These are phyloP conservation scores for Torulaspora franciscae DNA, from an alignment of 805 yeast species.

Conservation along the genomic window DNA sequence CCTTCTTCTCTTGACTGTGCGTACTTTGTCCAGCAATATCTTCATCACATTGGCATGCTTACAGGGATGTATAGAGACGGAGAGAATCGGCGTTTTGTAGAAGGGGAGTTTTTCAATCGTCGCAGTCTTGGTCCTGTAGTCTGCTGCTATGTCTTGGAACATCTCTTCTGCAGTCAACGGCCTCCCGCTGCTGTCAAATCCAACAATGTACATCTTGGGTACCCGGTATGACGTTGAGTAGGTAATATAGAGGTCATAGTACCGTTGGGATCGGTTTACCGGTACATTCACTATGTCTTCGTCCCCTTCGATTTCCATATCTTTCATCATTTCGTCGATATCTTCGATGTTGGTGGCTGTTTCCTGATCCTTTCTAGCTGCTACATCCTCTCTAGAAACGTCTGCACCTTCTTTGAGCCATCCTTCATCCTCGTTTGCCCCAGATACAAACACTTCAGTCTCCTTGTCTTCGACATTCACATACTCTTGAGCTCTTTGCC, in stretches of 20 bases:
- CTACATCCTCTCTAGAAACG: slow-evolving; percentile 1
- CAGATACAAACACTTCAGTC: slow-evolving; percentile 28
- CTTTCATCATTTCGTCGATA: slow-evolving; percentile 28
- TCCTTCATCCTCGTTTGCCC: slow-evolving; percentile 44
- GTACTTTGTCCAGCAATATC: slow-evolving; percentile 72
- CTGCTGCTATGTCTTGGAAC: slow-evolving; percentile 92
- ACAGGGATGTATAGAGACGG: slow-evolving; percentile 94
- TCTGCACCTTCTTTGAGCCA: slow-evolving; percentile 46
- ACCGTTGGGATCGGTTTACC: slow-evolving; percentile 49
- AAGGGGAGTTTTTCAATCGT: slow-evolving; percentile 93
- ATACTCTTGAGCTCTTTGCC: slow-evolving; percentile 57
- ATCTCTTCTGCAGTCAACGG: slow-evolving; percentile 84
- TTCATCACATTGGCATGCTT: slow-evolving; percentile 93
- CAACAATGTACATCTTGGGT: slow-evolving; percentile 89
- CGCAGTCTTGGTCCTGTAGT: slow-evolving; percentile 92
- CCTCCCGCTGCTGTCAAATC: slow-evolving; percentile 75
- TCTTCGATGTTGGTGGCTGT: slow-evolving; percentile 13
- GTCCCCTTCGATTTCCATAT: slow-evolving; percentile 35
- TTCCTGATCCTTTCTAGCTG: slow-evolving; percentile 2
- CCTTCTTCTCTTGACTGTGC: slow-evolving; percentile 41
- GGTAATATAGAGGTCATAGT: slow-evolving; percentile 83
- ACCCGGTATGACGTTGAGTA: slow-evolving; percentile 94
- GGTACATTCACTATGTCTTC: slow-evolving; percentile 43
- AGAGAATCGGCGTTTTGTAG: slow-evolving; percentile 51
- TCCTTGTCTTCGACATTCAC: slow-evolving; percentile 41